Percentiles rank a stretch among this genome's conserved stretches.
phyloP scores from a whole-genome alignment of 2,329 filamentous ascomycete species.

The Diplodia corticola region DNA sequence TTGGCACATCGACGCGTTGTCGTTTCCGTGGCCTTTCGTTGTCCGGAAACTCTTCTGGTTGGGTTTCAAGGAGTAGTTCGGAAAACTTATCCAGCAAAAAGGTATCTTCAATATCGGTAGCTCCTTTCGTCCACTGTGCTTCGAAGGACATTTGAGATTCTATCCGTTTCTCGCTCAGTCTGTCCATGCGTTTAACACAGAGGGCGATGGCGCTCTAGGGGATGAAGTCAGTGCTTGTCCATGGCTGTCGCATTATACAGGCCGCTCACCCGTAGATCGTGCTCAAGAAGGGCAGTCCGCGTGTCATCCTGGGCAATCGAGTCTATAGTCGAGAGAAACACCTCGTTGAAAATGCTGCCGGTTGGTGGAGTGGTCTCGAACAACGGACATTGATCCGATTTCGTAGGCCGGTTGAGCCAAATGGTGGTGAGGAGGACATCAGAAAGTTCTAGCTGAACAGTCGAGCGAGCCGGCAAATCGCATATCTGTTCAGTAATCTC shows the following conservation, averaged over 20 bases:
- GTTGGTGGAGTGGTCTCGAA: background rate
- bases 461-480: background rate
- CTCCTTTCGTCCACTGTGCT: background rate
- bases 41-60: conserved; percentile 11
- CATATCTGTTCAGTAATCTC: conserved; percentile 4
- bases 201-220: conserved; percentile 7
- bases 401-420: background rate
- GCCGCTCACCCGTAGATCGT: conserved; percentile 36
- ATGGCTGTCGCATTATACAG: background rate
- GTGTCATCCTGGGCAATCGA: conserved; percentile 29
- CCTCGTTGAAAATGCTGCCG: conserved; percentile 1
- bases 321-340: conserved; percentile 21
- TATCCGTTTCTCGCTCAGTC: background rate
- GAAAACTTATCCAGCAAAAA: conserved; percentile 2
- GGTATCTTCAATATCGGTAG: background rate
- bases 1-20: background rate
- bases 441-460: conserved; percentile 3
- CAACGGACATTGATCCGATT: background rate
- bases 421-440: background rate
- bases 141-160: background rate
- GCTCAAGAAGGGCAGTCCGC: conserved; percentile 28
- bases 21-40: conserved; percentile 15
- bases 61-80: background rate
- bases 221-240: background rate
- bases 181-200: background rate